Evolutionary conservation across 2,329 filamentous ascomycete species (phyloP).

Genomic region (Magnaporthiopsis poae): DNA sequence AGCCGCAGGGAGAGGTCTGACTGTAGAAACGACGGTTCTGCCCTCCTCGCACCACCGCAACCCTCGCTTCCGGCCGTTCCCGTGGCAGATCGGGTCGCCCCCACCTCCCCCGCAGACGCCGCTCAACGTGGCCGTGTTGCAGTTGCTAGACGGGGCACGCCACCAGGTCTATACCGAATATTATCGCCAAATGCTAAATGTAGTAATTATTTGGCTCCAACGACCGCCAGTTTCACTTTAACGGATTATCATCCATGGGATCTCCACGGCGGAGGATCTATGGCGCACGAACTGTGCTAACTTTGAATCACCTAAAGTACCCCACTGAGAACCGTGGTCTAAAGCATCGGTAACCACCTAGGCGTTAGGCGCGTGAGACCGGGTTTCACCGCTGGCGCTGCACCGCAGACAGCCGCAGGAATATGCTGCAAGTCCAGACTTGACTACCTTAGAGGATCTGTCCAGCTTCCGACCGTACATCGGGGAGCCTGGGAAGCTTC

Average conservation of each 20-base stretch:
- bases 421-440: not conserved
- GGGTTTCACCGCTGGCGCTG: not conserved
- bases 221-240: too few species aligned
- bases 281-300: too few species aligned
- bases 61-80: constrained; percentile 51
- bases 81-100: constrained; percentile 34
- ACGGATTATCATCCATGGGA: too few species aligned
- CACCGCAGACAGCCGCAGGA: not conserved
- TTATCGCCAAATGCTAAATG: too few species aligned
- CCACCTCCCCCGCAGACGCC: constrained; percentile 51
- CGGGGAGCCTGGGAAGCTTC: constrained; percentile 36
- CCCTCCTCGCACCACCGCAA: constrained; percentile 66
- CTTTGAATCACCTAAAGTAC: too few species aligned
- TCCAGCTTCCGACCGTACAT: not conserved
- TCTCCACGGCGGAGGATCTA: too few species aligned
- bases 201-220: too few species aligned
- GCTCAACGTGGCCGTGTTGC: constrained; percentile 55
- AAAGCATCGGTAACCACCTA: too few species aligned
- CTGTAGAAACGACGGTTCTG: constrained; percentile 47
- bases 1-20: too few species aligned
- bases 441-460: not conserved
- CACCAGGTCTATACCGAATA: constrained; percentile 50
- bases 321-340: too few species aligned
- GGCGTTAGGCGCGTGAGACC: too few species aligned
- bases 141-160: constrained; percentile 48